Percentiles rank a stretch among this genome's conserved stretches.
These are phyloP conservation scores for Lenwebbia sp. DNA, from an alignment of 345 rosid genomes.

Conservation along the genomic window DNA sequence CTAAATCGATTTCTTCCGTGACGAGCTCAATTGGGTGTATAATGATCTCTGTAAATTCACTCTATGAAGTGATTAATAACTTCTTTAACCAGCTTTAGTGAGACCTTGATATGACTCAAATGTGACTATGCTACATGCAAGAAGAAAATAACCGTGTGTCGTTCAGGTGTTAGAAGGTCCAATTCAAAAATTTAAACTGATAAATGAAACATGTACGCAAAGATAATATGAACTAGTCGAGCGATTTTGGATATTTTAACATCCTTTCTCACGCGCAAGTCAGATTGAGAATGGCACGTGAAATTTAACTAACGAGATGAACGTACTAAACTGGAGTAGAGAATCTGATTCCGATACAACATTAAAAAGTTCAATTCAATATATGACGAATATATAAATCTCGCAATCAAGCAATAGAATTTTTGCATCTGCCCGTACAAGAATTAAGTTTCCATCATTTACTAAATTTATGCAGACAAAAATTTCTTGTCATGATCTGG, in stretches of 20 bases:
- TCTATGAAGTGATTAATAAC: background rate
- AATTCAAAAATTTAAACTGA: background rate
- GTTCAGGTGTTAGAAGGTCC: background rate
- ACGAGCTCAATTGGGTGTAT: background rate
- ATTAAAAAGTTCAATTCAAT: background rate
- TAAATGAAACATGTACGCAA: background rate
- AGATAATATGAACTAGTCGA: background rate
- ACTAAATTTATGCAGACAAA: background rate
- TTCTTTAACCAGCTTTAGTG: background rate
- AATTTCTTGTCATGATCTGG: background rate
- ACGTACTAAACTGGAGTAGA: background rate
- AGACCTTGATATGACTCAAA: background rate
- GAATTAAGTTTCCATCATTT: background rate
- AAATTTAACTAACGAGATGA: background rate
- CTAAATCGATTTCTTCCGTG: background rate
- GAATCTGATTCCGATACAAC: background rate
- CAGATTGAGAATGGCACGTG: accelerated
- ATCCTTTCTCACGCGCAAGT: accelerated
- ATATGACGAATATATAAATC: background rate
- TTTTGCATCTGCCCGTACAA: background rate
- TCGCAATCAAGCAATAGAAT: background rate
- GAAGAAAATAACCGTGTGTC: background rate
- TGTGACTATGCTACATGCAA: background rate
- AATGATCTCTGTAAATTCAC: background rate
- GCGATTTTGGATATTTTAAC: background rate